Conservation (phyloP, 441 rosid species). For the Erysimum cheiri region DNA sequence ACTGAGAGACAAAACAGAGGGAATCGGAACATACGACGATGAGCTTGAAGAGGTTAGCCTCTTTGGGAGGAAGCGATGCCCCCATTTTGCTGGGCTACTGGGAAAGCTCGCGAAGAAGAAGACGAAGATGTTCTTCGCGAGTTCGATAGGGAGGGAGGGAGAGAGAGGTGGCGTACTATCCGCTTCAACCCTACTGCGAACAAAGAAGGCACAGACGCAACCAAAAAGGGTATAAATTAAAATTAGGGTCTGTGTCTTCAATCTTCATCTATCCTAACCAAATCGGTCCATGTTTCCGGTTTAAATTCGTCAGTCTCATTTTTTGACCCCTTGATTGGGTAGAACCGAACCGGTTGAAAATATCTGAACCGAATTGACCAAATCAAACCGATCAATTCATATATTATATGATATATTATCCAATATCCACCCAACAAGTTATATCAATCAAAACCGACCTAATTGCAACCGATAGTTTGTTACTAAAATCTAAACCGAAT, state of each 20-base stretch:
- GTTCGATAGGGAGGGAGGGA: background rate
- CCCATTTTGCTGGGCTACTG: conserved; percentile 66
- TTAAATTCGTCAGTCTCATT: background rate
- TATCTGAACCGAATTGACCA: conserved; percentile 18
- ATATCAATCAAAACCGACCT: background rate
- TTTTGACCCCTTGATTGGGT: background rate
- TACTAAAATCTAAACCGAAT: background rate
- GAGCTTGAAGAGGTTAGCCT: conserved; percentile 99
- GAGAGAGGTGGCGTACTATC: conserved; percentile 63
- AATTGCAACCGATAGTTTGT: background rate
- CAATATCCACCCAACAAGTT: background rate
- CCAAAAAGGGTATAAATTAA: conserved; percentile 41
- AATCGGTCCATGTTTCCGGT: conserved; percentile 30
- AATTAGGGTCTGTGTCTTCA: conserved; percentile 41
- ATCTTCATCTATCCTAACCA: conserved; percentile 36
- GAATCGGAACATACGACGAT: conserved; percentile 84
- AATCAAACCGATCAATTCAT: conserved; percentile 10
- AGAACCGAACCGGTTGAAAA: conserved; percentile 9
- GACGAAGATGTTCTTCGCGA: conserved; percentile 35
- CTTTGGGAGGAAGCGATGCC: conserved; percentile 97
- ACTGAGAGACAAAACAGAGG: conserved; percentile 27
- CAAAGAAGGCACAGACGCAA: conserved; percentile 37
- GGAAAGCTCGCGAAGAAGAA: conserved; percentile 36
- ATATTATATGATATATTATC: background rate
- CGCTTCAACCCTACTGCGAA: conserved; percentile 82